A percentile compares a stretch with the other conserved stretches of the same genome.
These are phyloP conservation scores for Chrysoporthe puriensis DNA, from an alignment of 2,329 filamentous ascomycete species.

Conservation along the genomic window DNA sequence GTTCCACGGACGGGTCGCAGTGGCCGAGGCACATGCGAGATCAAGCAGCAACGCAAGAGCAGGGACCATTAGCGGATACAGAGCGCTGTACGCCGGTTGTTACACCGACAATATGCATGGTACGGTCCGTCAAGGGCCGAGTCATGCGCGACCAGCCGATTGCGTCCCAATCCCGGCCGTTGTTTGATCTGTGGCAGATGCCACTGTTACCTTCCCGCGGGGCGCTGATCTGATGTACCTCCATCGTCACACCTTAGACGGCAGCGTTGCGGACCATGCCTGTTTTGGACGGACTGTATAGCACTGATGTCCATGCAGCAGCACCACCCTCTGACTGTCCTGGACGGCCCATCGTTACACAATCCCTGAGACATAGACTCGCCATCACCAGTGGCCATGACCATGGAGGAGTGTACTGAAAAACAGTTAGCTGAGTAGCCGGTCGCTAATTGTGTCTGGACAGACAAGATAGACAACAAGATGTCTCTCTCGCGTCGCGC, in stretches of 20 bases:
- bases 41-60: slow-evolving; percentile 6
- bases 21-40: slow-evolving; percentile 14
- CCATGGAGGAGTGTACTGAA: slow-evolving; percentile 29
- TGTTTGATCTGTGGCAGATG: slow-evolving; percentile 15
- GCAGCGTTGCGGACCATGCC: not conserved
- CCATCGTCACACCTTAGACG: not conserved
- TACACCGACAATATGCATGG: slow-evolving; percentile 34
- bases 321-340: not conserved
- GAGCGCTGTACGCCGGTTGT: slow-evolving; percentile 22
- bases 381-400: slow-evolving; percentile 18
- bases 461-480: slow-evolving; percentile 39
- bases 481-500: slow-evolving; percentile 85
- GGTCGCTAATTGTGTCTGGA: slow-evolving; percentile 15
- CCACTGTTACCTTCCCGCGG: not conserved
- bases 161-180: slow-evolving; percentile 16
- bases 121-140: slow-evolving; percentile 31
- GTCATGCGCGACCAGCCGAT: slow-evolving; percentile 19
- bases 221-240: not conserved
- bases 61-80: slow-evolving; percentile 12
- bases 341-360: not conserved
- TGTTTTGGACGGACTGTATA: not conserved
- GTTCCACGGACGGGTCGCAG: not conserved
- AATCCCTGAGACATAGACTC: not conserved
- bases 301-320: not conserved
- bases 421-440: not conserved